phyloP scores from a whole-genome alignment of 148 eudicot genomes.

The Rhododendron griersonianum region DNA sequence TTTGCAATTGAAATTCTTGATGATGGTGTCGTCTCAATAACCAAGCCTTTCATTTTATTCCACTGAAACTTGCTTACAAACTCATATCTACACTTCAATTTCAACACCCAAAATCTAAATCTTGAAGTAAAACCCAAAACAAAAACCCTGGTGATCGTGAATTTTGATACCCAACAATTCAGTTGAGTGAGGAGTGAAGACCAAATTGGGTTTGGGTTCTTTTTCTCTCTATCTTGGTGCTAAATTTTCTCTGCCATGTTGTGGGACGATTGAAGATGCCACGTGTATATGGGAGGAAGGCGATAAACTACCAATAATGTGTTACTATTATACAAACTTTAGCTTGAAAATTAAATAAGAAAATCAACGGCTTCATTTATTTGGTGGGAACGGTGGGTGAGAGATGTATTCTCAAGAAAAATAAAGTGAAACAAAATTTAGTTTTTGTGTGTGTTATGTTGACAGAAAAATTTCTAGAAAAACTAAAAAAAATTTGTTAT shows the following conservation, averaged over 20 bases:
- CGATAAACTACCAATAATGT: not conserved
- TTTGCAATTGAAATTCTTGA: slow-evolving; percentile 10
- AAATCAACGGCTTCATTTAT: not conserved
- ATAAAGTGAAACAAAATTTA: not conserved
- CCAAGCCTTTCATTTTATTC: slow-evolving; percentile 12
- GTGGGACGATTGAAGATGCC: not conserved
- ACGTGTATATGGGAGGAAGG: not conserved
- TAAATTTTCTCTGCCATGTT: not conserved
- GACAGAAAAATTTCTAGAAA: not conserved
- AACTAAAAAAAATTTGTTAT: too few species aligned
- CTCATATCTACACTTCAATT: slow-evolving; percentile 2
- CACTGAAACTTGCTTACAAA: not conserved
- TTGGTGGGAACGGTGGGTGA: not conserved
- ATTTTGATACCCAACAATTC: not conserved
- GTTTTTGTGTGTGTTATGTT: not conserved
- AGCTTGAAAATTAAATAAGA: not conserved
- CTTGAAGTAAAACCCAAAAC: slow-evolving; percentile 3
- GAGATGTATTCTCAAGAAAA: not conserved
- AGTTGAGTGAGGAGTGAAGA: slow-evolving; percentile 4
- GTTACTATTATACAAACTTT: too few species aligned
- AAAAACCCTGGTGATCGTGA: not conserved
- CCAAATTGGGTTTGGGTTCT: not conserved
- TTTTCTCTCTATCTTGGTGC: not conserved
- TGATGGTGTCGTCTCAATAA: slow-evolving; percentile 12
- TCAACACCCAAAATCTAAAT: not conserved